Conservation (phyloP, 805 yeast species). For the Wickerhamiella parazyma region DNA sequence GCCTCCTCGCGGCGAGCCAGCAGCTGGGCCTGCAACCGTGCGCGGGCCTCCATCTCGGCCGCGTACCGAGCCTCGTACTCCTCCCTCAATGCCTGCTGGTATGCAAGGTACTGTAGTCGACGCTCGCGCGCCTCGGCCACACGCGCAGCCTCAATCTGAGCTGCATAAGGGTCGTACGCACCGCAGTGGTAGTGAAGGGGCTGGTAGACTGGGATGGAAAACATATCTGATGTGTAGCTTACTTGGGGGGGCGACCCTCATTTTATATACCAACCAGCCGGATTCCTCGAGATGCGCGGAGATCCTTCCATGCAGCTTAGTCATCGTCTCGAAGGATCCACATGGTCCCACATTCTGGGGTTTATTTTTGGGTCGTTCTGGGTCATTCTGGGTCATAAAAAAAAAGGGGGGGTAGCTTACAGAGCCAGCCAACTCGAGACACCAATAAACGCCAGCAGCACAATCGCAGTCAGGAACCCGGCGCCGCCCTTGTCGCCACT, state of each 20-base stretch:
- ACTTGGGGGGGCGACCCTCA: background rate
- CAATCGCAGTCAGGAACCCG: conserved; percentile 65
- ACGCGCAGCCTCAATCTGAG: background rate
- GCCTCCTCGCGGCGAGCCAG: background rate
- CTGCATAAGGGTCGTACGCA: conserved; percentile 1
- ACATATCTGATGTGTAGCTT: background rate
- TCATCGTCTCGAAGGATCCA: background rate
- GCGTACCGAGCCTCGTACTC: background rate
- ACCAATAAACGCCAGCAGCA: conserved; percentile 46
- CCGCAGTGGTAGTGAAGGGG: background rate
- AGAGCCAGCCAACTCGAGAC: conserved; percentile 42
- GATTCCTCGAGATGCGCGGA: conserved; percentile 5
- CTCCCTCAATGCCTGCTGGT: background rate
- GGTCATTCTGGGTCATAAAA: too few species aligned
- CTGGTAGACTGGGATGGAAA: background rate
- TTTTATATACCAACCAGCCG: too few species aligned
- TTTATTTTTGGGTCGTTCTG: too few species aligned
- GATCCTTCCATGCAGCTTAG: conserved; percentile 6
- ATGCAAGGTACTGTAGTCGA: background rate
- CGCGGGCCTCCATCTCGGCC: background rate
- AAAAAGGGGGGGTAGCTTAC: background rate
- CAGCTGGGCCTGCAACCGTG: background rate
- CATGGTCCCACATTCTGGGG: background rate
- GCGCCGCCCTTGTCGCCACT: conserved; percentile 71
- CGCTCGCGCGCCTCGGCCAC: background rate